These are phyloP conservation scores for Sorghum bicolor DNA, from an alignment of 176 grass and related monocot species.

Conservation along the genomic window Sorghum_bicolor_NCBIv3 NC_012870.2:72106501-72107000, in stretches of 20 bases:
- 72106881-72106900: constrained; percentile 82
- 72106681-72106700: neutral
- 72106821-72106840: constrained; percentile 61
- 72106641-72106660: neutral
- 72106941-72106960: constrained; percentile 75
- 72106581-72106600: neutral
- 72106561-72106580: neutral
- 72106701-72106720: constrained; percentile 17
- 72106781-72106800: constrained; percentile 44
- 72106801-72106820: constrained; percentile 58
- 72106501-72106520: neutral
- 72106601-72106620: neutral
- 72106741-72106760: constrained; percentile 60
- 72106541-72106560: neutral
- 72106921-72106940: constrained; percentile 64
- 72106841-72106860: constrained; percentile 72
- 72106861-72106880: constrained; percentile 76
- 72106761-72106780: constrained; percentile 49
- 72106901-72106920: constrained; percentile 80
- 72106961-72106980: constrained; percentile 84
- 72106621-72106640: neutral
- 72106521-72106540: neutral
- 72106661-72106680: neutral
- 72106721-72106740: constrained; percentile 58
- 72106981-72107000: constrained; percentile 72